phyloP scores from a whole-genome alignment of 257 asterid species.

The Striga asiatica region DNA sequence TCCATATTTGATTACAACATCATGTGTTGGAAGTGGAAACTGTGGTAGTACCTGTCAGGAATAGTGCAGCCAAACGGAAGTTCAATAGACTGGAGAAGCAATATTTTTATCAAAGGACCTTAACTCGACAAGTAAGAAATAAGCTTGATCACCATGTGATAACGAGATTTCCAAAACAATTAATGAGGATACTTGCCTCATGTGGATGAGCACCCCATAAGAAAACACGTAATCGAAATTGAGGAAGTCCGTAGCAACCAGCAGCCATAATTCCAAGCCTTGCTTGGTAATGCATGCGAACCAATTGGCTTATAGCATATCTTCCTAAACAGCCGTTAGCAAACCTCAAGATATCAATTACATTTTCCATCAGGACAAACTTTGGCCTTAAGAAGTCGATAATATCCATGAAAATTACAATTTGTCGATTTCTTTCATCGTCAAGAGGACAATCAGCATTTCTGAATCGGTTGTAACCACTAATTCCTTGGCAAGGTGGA shows the following conservation, averaged over 20 bases:
- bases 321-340: slow-evolving; percentile 39
- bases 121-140: slow-evolving; percentile 1
- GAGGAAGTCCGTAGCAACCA: slow-evolving; percentile 49
- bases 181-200: slow-evolving; percentile 27
- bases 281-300: slow-evolving; percentile 39
- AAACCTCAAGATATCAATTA: slow-evolving; percentile 39
- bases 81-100: neutral
- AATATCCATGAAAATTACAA: slow-evolving; percentile 37
- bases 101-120: too few species aligned
- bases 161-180: neutral
- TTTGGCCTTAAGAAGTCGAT: slow-evolving; percentile 41
- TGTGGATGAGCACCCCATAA: slow-evolving; percentile 40
- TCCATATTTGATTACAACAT: slow-evolving; percentile 32
- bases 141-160: neutral
- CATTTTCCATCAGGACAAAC: slow-evolving; percentile 47
- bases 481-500: slow-evolving; percentile 53
- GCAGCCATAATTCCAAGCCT: slow-evolving; percentile 54
- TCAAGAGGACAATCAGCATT: slow-evolving; percentile 37
- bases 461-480: slow-evolving; percentile 49
- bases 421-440: slow-evolving; percentile 35
- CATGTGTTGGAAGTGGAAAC: slow-evolving; percentile 45
- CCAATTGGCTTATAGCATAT: slow-evolving; percentile 40
- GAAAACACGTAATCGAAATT: slow-evolving; percentile 41
- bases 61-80: slow-evolving; percentile 10
- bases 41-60: slow-evolving; percentile 36